phyloP scores from a whole-genome alignment of 106 monocot genomes.

The Acanthochlamys bracteata region DNA sequence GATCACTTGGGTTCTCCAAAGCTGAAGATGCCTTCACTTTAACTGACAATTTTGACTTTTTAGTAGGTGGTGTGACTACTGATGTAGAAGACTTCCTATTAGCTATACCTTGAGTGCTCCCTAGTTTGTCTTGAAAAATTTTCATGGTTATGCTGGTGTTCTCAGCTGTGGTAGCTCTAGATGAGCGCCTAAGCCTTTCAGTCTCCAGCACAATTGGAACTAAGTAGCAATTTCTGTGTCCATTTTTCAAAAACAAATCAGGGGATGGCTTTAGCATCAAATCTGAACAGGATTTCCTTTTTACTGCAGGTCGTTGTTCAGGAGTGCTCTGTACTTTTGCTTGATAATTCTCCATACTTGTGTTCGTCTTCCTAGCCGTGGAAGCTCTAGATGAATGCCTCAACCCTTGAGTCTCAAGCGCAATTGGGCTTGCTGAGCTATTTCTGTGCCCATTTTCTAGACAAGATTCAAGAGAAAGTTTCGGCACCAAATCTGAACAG shows the following conservation, averaged over 20 bases:
- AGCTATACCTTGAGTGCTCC: background rate
- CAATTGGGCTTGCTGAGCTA: background rate
- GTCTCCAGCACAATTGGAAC: background rate
- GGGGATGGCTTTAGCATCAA: no score
- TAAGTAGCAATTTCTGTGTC: background rate
- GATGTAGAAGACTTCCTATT: background rate
- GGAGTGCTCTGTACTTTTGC: background rate
- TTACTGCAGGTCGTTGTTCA: background rate
- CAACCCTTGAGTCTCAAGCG: background rate
- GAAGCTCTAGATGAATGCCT: background rate
- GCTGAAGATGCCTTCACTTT: background rate
- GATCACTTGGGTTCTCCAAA: background rate
- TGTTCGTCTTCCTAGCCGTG: background rate
- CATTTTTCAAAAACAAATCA: background rate
- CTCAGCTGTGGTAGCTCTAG: background rate
- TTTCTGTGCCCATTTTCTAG: background rate
- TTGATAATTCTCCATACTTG: background rate
- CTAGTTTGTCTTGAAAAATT: background rate
- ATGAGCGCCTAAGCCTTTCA: slow-evolving; percentile 1
- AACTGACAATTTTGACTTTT: background rate
- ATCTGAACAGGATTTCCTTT: background rate
- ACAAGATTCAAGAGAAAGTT: no score
- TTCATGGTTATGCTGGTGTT: background rate
- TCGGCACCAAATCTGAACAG: no score
- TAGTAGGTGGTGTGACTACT: background rate